Base-by-base conservation (phyloP, 139 green algal species). In the Spirogloea muscicola region DNA sequence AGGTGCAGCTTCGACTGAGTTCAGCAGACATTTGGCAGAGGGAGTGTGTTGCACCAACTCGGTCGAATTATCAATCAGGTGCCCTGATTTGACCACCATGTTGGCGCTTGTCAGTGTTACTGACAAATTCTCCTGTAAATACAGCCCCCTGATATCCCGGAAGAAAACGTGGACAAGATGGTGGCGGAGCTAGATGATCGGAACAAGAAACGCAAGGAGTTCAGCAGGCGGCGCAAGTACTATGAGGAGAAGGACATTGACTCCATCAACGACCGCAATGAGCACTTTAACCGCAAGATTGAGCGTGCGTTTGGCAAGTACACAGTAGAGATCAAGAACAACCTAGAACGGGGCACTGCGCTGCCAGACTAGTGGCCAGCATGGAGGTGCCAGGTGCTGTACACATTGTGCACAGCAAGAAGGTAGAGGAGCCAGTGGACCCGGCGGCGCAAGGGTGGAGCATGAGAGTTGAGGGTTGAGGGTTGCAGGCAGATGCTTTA, bases 241-340 rank as follows among this genome's bases (percentile, higher is more conserved):
- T 63, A 84, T 40, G 86, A 91, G 2, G 86, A 90, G 63, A 82
- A 87, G 60, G 91, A 97, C 73, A 87, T 98, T 33, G 91, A 96
- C 82, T 92, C 85, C 83, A 98, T 99, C 87, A 98, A 98, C 85
- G 79, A 91, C 33, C 84, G 90, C 68, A 99, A 99, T 67, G 91
- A 87, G 36, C 83, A 93, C 75, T 98, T 97, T 89, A 98, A 99
- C 87, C 89, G 89, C 80, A 97, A 97, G 85, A 93, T 98, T 60
- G 89, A 96, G 63, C 84, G 92, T 25, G 83, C 86, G 7, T 99
- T 94, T 84, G 91, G 84, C 3, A 68, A 87, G 46, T 87, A 90
- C 82, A 91, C 87, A 1, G 64, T 75, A 13, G 92, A 97, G 84
- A 97, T 96, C 79, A 96, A 96, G 86, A 89, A 89, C 46, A 98